These are phyloP conservation scores for Penicillium atrosanguineum DNA, from an alignment of 495 filamentous ascomycete genomes.

Conservation along the genomic window DNA sequence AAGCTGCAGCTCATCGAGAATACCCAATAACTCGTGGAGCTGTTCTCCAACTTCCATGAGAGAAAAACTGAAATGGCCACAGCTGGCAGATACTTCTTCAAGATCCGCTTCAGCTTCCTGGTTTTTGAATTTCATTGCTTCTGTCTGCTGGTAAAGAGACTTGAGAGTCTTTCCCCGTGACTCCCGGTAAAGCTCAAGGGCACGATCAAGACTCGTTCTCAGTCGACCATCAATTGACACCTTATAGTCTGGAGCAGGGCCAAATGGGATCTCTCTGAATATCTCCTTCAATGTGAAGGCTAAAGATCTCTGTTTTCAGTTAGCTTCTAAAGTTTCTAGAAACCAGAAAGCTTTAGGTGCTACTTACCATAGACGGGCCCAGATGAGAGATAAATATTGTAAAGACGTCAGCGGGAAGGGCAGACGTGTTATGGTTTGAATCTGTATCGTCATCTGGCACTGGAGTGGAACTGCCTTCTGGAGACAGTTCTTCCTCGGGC, in stretches of 20 bases:
- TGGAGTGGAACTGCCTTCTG: slow-evolving; percentile 20
- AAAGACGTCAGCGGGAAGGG: slow-evolving; percentile 76
- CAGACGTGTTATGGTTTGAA: slow-evolving; percentile 14
- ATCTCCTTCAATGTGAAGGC: slow-evolving; percentile 87
- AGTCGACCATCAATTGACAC: slow-evolving; percentile 79
- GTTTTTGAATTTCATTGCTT: slow-evolving; percentile 59
- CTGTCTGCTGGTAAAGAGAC: slow-evolving; percentile 73
- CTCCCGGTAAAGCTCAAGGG: slow-evolving; percentile 71
- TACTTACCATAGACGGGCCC: slow-evolving; percentile 79
- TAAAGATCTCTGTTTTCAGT: slow-evolving; percentile 64
- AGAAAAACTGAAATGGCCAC: slow-evolving; percentile 90
- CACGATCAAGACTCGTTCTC: slow-evolving; percentile 70
- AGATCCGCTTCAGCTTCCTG: slow-evolving; percentile 84
- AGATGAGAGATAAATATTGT: slow-evolving; percentile 80
- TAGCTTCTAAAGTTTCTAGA: slow-evolving; percentile 9
- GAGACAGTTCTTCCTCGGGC: slow-evolving; percentile 56
- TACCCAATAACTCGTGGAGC: slow-evolving; percentile 74
- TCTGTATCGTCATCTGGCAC: slow-evolving; percentile 15
- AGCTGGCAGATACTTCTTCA: slow-evolving; percentile 93
- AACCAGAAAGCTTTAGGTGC: neutral
- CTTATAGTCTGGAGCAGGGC: slow-evolving; percentile 55
- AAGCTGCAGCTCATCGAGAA: slow-evolving; percentile 79
- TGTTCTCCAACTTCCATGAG: slow-evolving; percentile 87
- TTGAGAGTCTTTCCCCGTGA: slow-evolving; percentile 73
- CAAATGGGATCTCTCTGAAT: slow-evolving; percentile 82